These are phyloP conservation scores for Lagerstroemia speciosa DNA, from an alignment of 345 rosid genomes.

Conservation along the genomic window DNA sequence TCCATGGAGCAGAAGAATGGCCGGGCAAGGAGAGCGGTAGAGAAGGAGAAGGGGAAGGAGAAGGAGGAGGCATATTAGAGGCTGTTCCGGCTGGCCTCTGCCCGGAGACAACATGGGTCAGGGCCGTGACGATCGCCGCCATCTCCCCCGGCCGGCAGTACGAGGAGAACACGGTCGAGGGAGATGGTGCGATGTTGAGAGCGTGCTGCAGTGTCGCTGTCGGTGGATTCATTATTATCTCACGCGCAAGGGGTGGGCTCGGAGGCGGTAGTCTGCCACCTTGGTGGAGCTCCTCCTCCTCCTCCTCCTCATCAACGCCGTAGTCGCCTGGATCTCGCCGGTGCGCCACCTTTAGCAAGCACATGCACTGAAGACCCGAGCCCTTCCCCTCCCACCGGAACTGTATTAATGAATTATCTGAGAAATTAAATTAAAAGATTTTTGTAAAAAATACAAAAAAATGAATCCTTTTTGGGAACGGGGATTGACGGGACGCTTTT, in stretches of 20 bases:
- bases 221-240: background rate
- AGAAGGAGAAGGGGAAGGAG: slow-evolving; percentile 9
- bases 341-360: slow-evolving; percentile 5
- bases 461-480: background rate
- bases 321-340: too few relatives aligned
- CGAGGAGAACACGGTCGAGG: slow-evolving; percentile 24
- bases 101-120: slow-evolving; percentile 56
- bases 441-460: too few relatives aligned
- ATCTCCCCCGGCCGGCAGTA: slow-evolving; percentile 36
- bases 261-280: background rate
- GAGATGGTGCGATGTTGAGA: background rate
- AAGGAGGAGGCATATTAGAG: slow-evolving; percentile 11
- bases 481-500: background rate
- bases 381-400: background rate
- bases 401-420: background rate
- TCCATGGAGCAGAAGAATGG: slow-evolving; percentile 17
- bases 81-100: slow-evolving; percentile 10
- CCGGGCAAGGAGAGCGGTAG: slow-evolving; percentile 10
- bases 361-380: background rate
- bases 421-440: background rate
- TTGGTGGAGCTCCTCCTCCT: background rate
- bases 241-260: background rate
- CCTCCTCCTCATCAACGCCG: background rate
- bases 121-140: slow-evolving; percentile 70
- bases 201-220: background rate